Percentiles rank a stretch among this genome's conserved stretches.
Conservation (phyloP, 2,329 filamentous ascomycete species). For the Ophiobolus disseminans region DNA sequence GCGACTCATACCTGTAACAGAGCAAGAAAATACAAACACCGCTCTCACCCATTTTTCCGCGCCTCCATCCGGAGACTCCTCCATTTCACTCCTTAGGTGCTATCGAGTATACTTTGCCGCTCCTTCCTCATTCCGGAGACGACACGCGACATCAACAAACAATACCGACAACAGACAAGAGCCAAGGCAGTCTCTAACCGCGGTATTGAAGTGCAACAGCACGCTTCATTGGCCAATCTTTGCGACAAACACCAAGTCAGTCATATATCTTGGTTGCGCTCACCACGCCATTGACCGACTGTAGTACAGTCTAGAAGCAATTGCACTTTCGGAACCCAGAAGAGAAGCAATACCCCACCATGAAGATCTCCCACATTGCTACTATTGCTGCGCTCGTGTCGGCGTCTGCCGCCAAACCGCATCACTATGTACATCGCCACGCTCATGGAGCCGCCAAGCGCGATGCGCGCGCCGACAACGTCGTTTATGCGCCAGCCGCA, state of each 20-base stretch:
- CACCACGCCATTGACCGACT: not conserved
- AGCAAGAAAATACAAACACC: constrained; percentile 10
- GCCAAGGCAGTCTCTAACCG: not conserved
- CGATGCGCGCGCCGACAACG: constrained; percentile 54
- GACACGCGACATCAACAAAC: constrained; percentile 11
- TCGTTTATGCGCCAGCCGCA: constrained; percentile 60
- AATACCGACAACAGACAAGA: constrained; percentile 14
- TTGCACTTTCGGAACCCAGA: not conserved
- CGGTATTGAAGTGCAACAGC: not conserved
- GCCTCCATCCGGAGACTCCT: constrained; percentile 35
- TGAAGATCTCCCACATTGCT: constrained; percentile 47
- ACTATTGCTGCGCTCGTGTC: constrained; percentile 52
- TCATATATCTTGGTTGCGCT: not conserved
- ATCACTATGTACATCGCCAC: constrained; percentile 65
- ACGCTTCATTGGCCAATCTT: not conserved
- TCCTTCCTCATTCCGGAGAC: constrained; percentile 26
- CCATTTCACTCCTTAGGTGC: constrained; percentile 45
- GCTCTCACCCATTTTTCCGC: constrained; percentile 27
- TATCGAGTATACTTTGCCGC: constrained; percentile 28
- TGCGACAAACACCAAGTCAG: not conserved
- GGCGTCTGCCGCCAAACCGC: constrained; percentile 64
- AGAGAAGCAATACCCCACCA: constrained; percentile 24
- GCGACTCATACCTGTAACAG: constrained; percentile 22
- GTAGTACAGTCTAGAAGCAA: not conserved
- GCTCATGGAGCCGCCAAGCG: constrained; percentile 55